Evolutionary conservation across 345 rosid species (phyloP), one percentile per base, ranked within the genome.

Genomic region (Adansonia digitata): DNA sequence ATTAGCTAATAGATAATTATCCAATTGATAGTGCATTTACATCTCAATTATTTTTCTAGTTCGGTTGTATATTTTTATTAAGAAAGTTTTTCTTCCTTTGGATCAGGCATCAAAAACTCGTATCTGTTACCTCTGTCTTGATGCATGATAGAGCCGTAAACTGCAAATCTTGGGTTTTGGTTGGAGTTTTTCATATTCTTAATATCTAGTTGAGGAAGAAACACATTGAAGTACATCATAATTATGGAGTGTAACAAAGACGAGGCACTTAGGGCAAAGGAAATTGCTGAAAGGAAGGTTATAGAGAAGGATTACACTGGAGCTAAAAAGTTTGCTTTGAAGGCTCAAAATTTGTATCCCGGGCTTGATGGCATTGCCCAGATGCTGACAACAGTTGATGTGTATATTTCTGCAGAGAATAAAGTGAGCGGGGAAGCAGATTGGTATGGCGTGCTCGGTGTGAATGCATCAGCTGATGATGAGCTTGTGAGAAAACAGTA

Each of bases 201-300:
- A 52, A 70, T 64, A 69, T 2, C 69, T 55, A 73, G 62, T 56
- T 57, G 69, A 61, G 65, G 70, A 60, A 74, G 74, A 65, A 61
- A 20, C 55, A 29, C 46, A 12, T 74, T 76, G n/a, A 61, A 61
- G 27, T 14, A 62, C 37, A 5, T 49, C 31, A 9, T n/a, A 75
- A 8, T 61, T 49, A 92, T 94, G 97, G 98, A 94, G 77, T 94
- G 98, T 83, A 94, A 92, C 70, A 91, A 81, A 83, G 98, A 92
- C 35, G 98, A 92, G 82, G 98, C 98, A 37, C 64, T 79, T 75
- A 86, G 91, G 81, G 98, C 98, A 12, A 91, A 86, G 81, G 91
- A 90, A 71, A 89, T 94, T 81, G 96, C 98, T 51, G 98, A 86
- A 81, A 88, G 86, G 77, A 94, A 94, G 84, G 73, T 91, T 67